Evolutionary conservation across 2,329 filamentous ascomycete species (phyloP).

Genomic region (Dendrostoma leiphaemia): DNA sequence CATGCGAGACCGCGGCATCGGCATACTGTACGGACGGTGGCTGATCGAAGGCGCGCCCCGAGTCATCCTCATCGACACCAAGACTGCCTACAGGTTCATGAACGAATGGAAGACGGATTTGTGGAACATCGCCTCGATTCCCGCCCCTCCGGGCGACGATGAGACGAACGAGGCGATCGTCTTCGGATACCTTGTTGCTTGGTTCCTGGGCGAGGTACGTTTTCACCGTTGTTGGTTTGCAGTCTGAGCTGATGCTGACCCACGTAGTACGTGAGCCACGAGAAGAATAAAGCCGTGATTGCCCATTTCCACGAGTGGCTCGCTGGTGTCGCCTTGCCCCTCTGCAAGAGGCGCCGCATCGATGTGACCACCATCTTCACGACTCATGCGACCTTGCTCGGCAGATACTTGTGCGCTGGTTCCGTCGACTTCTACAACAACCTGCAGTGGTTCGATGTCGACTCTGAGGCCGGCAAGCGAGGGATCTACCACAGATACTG

Average conservation of each 20-base stretch:
- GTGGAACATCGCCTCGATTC: slow-evolving; percentile 90
- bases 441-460: slow-evolving; percentile 92
- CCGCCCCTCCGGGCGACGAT: slow-evolving; percentile 85
- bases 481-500: slow-evolving; percentile 99
- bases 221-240: neutral
- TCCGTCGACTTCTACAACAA: slow-evolving; percentile 99
- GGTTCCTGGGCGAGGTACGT: slow-evolving; percentile 94
- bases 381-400: slow-evolving; percentile 92
- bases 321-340: slow-evolving; percentile 85
- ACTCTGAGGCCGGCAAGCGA: slow-evolving; percentile 93
- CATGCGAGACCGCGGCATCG: slow-evolving; percentile 90
- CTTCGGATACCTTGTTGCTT: slow-evolving; percentile 94
- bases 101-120: slow-evolving; percentile 97
- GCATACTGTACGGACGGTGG: slow-evolving; percentile 92
- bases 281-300: slow-evolving; percentile 88
- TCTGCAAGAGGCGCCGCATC: slow-evolving; percentile 91
- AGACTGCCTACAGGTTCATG: slow-evolving; percentile 85
- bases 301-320: slow-evolving; percentile 99
- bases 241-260: slow-evolving; percentile 20
- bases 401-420: slow-evolving; percentile 93
- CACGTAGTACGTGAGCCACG: slow-evolving; percentile 82
- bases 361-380: slow-evolving; percentile 98
- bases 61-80: slow-evolving; percentile 91
- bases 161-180: slow-evolving; percentile 98
- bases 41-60: slow-evolving; percentile 94